Conservation (phyloP, 2,329 filamentous ascomycete genomes). For the Neonectria hederae region DNA sequence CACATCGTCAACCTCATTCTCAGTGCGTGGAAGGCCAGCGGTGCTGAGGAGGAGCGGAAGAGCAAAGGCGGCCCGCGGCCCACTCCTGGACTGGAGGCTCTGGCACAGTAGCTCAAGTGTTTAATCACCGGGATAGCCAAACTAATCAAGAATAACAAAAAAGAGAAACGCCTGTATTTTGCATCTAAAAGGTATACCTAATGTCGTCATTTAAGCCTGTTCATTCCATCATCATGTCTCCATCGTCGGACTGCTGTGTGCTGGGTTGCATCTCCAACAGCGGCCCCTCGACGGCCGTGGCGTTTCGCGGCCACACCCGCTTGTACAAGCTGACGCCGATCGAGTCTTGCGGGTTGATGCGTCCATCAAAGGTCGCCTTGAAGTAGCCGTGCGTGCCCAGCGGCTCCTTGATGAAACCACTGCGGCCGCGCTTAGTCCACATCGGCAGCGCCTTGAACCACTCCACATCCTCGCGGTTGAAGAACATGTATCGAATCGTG, state of each 20-base stretch:
- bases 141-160: constrained; percentile 22
- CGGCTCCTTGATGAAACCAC: constrained; percentile 92
- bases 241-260: constrained; percentile 32
- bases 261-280: constrained; percentile 51
- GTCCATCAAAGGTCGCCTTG: constrained; percentile 97
- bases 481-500: constrained; percentile 99
- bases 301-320: constrained; percentile 80
- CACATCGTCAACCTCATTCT: constrained; percentile 89
- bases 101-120: constrained; percentile 40
- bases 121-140: background rate
- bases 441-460: constrained; percentile 98
- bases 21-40: constrained; percentile 92
- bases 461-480: constrained; percentile 91
- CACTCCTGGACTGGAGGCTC: constrained; percentile 63
- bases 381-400: constrained; percentile 99
- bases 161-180: constrained; percentile 41
- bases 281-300: constrained; percentile 57
- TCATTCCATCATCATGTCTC: constrained; percentile 50
- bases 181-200: constrained; percentile 41
- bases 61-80: constrained; percentile 65
- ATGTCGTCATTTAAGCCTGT: constrained; percentile 42
- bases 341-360: constrained; percentile 94
- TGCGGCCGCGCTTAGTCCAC: constrained; percentile 90
- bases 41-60: constrained; percentile 71
- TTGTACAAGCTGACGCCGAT: constrained; percentile 92